Base-by-base conservation (phyloP, 2,329 filamentous ascomycete species). In the Xylariaceae sp. region DNA sequence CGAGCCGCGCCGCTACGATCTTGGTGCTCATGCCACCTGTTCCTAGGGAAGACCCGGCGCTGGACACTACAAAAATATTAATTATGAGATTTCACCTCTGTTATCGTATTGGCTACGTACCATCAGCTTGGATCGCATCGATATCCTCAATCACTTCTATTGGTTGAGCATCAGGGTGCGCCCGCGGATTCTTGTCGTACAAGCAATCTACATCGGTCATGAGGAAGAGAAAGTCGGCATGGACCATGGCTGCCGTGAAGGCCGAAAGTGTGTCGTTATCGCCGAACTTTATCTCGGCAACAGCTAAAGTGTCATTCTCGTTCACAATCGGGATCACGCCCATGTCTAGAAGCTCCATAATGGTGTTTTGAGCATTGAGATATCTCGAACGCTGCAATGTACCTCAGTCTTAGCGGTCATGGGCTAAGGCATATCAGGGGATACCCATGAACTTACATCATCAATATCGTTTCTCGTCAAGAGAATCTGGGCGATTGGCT, bases 151-250 rank as follows among this genome's bases (percentile, higher is more conserved):
- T 92, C 1, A 97, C 89, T 69, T 96, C 89, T 56, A 99, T 98
- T 0, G 95, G 86, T 68, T 89, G 85, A 7, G 95, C 95, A 68
- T 97, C 89, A 0, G 91, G 87, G 67, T 96, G 81, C 1, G 86
- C 88, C 26, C 95, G 84, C 1, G 95, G 95, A 67, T 99, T 99
- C 74, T 93, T 95, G 74, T 96, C 92, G 74, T 99, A 99, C 12
- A 99, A 80, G 71, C 93, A 97, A 72, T 99, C 95, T 46, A 99
- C 95, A 70, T 99, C 95, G 1, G 95, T 99, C 95, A 99, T 98
- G 61, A 99, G 82, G 75, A 99, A 99, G 9, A 99, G 82, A 67
- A 96, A 91, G 70, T 99, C 93, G 48, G 95, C 95, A 68, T 96
- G 91, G 19, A 98, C 90, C 92, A 98, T 98, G 64, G 90, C 95